A percentile compares a stretch with the other conserved stretches of the same genome.
Evolutionary conservation across 768 basidiomycete genomes (phyloP).

Genomic region (Royoungia palumana): DNA sequence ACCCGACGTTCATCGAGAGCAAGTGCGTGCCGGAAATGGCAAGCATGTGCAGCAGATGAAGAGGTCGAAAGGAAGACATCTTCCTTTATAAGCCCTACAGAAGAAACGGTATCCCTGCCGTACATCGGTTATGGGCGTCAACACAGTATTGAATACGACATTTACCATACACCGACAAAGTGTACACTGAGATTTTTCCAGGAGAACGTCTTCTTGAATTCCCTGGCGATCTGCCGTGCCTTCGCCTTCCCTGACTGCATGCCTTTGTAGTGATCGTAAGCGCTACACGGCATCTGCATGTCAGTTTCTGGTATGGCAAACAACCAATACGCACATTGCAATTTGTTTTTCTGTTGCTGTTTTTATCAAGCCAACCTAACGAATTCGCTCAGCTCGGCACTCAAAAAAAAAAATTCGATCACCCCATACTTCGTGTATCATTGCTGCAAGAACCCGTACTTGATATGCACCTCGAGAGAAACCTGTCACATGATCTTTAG

Average conservation of each 20-base stretch:
- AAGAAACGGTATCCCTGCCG: conserved; percentile 63
- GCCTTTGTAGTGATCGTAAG: conserved; percentile 19
- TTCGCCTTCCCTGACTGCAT: conserved; percentile 18
- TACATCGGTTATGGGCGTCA: not conserved
- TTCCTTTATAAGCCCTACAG: conserved; percentile 51
- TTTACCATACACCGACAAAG: conserved; percentile 52
- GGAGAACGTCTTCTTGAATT: conserved; percentile 47
- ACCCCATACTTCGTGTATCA: conserved; percentile 34
- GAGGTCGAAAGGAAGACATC: conserved; percentile 54
- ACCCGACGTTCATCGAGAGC: conserved; percentile 61
- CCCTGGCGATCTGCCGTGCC: conserved; percentile 16
- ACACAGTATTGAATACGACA: not conserved
- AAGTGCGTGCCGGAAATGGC: conserved; percentile 61
- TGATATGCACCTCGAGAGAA: conserved; percentile 46
- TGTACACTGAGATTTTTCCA: conserved; percentile 41
- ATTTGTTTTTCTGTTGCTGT: conserved; percentile 34
- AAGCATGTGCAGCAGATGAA: conserved; percentile 51
- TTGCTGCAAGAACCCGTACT: conserved; percentile 39
- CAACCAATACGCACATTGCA: conserved; percentile 16
- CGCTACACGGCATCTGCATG: conserved; percentile 1
- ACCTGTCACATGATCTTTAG: conserved; percentile 11
- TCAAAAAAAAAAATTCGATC: too few relatives aligned
- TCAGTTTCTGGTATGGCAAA: not conserved
- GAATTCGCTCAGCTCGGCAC: not conserved
- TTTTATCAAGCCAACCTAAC: conserved; percentile 33